phyloP scores from a whole-genome alignment of 345 rosid genomes.

The Hibiscus tridactylites region DNA sequence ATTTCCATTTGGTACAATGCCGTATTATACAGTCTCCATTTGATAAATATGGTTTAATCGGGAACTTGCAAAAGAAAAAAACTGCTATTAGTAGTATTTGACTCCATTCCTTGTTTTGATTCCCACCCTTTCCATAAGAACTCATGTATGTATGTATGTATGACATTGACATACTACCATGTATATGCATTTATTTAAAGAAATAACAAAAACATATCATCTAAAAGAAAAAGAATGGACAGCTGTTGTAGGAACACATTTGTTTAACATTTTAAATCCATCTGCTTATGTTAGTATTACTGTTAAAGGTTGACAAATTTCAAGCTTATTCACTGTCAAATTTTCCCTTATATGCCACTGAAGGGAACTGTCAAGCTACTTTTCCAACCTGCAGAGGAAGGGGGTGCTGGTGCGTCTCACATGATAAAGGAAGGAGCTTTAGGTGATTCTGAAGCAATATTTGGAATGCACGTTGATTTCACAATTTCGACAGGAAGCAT shows the following conservation, averaged over 20 bases:
- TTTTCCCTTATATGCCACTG: slow-evolving; percentile 10
- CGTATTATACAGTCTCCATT: too few species aligned
- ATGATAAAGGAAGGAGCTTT: slow-evolving; percentile 85
- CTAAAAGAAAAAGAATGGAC: background rate
- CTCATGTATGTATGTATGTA: background rate
- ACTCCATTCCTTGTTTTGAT: background rate
- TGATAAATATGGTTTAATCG: background rate
- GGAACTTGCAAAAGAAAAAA: background rate
- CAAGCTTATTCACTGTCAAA: background rate
- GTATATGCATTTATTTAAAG: background rate
- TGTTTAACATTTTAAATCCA: background rate
- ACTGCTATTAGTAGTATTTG: background rate
- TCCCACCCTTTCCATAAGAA: background rate
- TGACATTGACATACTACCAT: background rate
- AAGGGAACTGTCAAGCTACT: slow-evolving; percentile 87
- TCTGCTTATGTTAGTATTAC: background rate
- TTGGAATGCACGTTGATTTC: slow-evolving; percentile 56
- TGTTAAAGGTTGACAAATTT: background rate
- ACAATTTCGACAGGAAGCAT: slow-evolving; percentile 46
- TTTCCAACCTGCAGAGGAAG: slow-evolving; percentile 93
- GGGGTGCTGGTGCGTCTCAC: slow-evolving; percentile 77
- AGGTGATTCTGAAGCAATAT: slow-evolving; percentile 83
- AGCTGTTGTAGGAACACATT: background rate
- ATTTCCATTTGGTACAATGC: background rate
- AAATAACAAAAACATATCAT: background rate